phyloP scores from a whole-genome alignment of 2,329 filamentous ascomycete species.

The Neofusicoccum parvum region DNA sequence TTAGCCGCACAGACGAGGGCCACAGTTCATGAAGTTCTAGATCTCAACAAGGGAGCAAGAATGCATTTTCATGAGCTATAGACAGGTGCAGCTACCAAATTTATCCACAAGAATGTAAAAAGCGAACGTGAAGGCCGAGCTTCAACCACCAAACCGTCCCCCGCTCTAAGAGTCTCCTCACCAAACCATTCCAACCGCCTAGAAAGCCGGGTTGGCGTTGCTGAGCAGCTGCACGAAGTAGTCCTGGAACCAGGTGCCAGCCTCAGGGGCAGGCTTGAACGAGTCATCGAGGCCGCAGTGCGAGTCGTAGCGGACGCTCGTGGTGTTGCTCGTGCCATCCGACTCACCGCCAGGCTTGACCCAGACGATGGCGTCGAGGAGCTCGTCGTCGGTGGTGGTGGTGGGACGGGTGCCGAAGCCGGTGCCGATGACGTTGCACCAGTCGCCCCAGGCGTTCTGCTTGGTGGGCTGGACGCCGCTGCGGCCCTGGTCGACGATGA shows the following conservation, averaged over 20 bases:
- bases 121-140: background rate
- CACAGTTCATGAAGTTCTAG: background rate
- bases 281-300: slow-evolving; percentile 58
- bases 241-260: slow-evolving; percentile 66
- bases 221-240: slow-evolving; percentile 40
- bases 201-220: slow-evolving; percentile 36
- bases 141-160: background rate
- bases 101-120: background rate
- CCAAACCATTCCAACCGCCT: background rate
- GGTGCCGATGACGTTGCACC: slow-evolving; percentile 67
- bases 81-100: background rate
- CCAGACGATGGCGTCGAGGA: slow-evolving; percentile 70
- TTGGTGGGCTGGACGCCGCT: slow-evolving; percentile 63
- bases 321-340: slow-evolving; percentile 48
- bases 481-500: slow-evolving; percentile 59
- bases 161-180: too few species aligned
- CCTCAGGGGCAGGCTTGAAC: slow-evolving; percentile 67
- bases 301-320: slow-evolving; percentile 55
- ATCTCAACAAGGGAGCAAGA: background rate
- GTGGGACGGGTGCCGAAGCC: slow-evolving; percentile 68
- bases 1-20: background rate
- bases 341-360: slow-evolving; percentile 66
- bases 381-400: slow-evolving; percentile 60
- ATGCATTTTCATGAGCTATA: background rate
- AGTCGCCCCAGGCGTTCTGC: slow-evolving; percentile 63